Evolutionary conservation across 1,284 basidiomycete genomes (phyloP).

Genomic region (Trichosporon inkin): DNA sequence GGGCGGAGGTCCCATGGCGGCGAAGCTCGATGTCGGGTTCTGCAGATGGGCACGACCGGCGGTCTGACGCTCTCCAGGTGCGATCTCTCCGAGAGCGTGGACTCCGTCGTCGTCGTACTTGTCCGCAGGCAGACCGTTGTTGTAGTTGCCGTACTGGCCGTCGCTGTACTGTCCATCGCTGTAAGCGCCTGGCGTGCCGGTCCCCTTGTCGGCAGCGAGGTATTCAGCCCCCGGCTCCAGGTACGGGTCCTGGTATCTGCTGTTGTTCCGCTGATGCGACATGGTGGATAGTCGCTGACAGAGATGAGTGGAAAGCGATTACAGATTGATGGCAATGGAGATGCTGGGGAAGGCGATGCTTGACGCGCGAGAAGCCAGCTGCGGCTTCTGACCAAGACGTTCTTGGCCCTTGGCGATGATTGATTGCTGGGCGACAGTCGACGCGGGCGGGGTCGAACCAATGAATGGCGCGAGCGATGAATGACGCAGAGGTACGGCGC

Average conservation of each 20-base stretch:
- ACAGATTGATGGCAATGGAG: not conserved
- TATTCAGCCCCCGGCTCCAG: constrained; percentile 15
- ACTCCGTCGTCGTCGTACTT: constrained; percentile 26
- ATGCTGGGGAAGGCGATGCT: not conserved
- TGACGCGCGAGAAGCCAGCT: not conserved
- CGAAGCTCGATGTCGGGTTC: constrained; percentile 32
- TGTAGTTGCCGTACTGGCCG: constrained; percentile 13
- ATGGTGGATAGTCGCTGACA: constrained; percentile 1
- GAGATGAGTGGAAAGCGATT: not conserved
- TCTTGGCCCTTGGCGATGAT: not conserved
- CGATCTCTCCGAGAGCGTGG: constrained; percentile 16
- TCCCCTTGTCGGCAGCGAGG: constrained; percentile 14
- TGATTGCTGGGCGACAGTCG: not conserved
- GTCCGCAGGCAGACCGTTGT: constrained; percentile 26
- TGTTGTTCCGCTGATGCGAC: constrained; percentile 18
- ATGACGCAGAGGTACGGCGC: not conserved
- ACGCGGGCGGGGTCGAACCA: not conserved
- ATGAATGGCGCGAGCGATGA: constrained; percentile 1
- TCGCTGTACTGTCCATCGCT: constrained; percentile 6
- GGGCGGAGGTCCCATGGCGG: constrained; percentile 46
- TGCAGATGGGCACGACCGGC: constrained; percentile 35
- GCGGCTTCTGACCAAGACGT: not conserved
- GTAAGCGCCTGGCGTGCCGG: not conserved
- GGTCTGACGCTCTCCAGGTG: constrained; percentile 25
- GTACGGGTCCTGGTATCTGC: constrained; percentile 25